Percentiles rank a stretch among this genome's conserved stretches.
Evolutionary conservation across 495 filamentous ascomycete species (phyloP).

Genomic region (Platismatia glauca): DNA sequence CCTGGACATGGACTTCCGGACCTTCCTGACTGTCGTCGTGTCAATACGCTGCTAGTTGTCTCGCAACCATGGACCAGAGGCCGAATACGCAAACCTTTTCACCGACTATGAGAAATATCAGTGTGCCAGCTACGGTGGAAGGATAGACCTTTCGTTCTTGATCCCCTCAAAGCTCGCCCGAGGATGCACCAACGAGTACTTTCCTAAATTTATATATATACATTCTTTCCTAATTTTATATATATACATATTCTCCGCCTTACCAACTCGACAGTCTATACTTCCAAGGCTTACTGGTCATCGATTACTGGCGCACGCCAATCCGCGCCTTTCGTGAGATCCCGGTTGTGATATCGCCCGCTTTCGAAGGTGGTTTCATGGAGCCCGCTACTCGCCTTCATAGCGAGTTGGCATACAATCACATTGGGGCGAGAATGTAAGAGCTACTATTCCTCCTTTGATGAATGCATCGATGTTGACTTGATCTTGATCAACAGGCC

Average conservation of each 20-base stretch:
- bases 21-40: neutral
- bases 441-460: neutral
- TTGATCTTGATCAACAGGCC: neutral
- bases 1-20: neutral
- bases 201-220: neutral
- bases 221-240: too few species aligned
- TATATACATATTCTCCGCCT: too few species aligned
- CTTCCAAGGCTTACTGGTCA: neutral
- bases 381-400: constrained; percentile 3
- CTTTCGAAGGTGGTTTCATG: constrained; percentile 9
- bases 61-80: too few species aligned
- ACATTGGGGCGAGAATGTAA: constrained; percentile 7
- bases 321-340: neutral
- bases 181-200: neutral
- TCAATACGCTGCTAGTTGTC: too few species aligned
- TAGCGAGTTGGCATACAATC: neutral
- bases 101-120: too few species aligned
- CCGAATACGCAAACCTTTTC: too few species aligned
- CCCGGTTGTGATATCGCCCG: neutral
- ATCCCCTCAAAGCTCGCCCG: too few species aligned
- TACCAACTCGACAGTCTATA: neutral
- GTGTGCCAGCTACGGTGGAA: too few species aligned
- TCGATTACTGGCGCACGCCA: constrained; percentile 8
- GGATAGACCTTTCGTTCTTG: too few species aligned
- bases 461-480: neutral